These are phyloP conservation scores for Stemphylium lycopersici DNA, from an alignment of 2,329 filamentous ascomycete genomes.

Conservation along the genomic window DNA sequence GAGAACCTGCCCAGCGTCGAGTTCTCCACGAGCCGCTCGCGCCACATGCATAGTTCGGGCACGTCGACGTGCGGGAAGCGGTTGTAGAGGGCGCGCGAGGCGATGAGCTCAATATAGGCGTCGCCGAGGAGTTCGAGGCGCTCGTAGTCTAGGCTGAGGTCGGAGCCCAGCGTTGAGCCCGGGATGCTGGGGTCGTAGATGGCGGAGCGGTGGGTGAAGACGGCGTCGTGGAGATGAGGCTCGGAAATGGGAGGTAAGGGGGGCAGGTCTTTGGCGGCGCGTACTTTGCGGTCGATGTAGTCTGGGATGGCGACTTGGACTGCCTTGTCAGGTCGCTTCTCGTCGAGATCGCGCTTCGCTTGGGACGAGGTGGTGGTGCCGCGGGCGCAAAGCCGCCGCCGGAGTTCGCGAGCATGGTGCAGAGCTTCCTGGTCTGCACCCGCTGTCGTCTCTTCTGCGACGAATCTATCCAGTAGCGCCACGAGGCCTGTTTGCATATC, in stretches of 20 bases:
- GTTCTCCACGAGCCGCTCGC: slow-evolving; percentile 83
- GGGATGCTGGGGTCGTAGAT: slow-evolving; percentile 28
- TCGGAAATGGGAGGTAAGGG: slow-evolving; percentile 68
- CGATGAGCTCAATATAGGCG: slow-evolving; percentile 79
- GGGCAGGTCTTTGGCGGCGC: slow-evolving; percentile 54
- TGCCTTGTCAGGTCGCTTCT: slow-evolving; percentile 31
- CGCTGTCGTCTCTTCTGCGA: slow-evolving; percentile 32
- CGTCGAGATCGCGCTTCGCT: slow-evolving; percentile 51
- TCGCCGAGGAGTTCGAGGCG: slow-evolving; percentile 89
- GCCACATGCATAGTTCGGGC: slow-evolving; percentile 74
- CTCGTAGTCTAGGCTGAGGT: slow-evolving; percentile 66
- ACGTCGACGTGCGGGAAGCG: slow-evolving; percentile 70
- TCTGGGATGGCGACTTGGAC: slow-evolving; percentile 30
- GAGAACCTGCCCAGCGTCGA: slow-evolving; percentile 75
- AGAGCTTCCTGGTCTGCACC: slow-evolving; percentile 35
- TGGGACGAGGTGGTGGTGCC: slow-evolving; percentile 56
- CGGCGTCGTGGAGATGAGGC: slow-evolving; percentile 63
- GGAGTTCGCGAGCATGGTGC: slow-evolving; percentile 38
- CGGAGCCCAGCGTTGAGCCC: slow-evolving; percentile 22
- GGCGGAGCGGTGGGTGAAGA: slow-evolving; percentile 66
- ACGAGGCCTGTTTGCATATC: slow-evolving; percentile 42
- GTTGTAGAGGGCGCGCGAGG: slow-evolving; percentile 75
- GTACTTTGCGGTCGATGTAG: slow-evolving; percentile 36
- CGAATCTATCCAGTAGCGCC: slow-evolving; percentile 38
- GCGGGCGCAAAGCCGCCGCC: slow-evolving; percentile 32